Evolutionary conservation across 2,329 filamentous ascomycete species (phyloP).

Genomic region (Neonectria punicea): DNA sequence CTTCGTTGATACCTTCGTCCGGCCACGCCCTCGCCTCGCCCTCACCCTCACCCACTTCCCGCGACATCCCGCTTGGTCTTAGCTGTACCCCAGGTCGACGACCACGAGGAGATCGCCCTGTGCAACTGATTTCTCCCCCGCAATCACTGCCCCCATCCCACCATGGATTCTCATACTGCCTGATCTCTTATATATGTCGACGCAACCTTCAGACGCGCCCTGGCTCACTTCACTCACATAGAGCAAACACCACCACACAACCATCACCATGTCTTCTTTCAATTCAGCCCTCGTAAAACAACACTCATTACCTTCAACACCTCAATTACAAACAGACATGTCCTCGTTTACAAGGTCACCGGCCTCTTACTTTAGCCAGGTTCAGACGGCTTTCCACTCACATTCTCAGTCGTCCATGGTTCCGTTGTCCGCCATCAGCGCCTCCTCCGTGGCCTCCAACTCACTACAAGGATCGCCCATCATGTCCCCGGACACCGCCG

Average conservation of each 20-base stretch:
- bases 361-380: conserved; percentile 57
- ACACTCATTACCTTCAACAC: conserved; percentile 30
- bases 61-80: conserved; percentile 30
- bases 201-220: conserved; percentile 46
- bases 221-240: conserved; percentile 37
- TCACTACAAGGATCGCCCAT: conserved; percentile 66
- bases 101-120: conserved; percentile 41
- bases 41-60: conserved; percentile 10
- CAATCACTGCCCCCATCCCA: conserved; percentile 45
- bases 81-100: conserved; percentile 40
- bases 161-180: conserved; percentile 49
- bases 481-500: conserved; percentile 64
- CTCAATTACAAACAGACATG: conserved; percentile 52
- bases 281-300: conserved; percentile 40
- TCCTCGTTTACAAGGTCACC: conserved; percentile 54
- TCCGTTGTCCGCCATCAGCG: conserved; percentile 65
- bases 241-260: conserved; percentile 36
- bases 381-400: conserved; percentile 58
- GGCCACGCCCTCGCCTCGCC: conserved; percentile 28
- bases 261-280: conserved; percentile 39
- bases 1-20: conserved; percentile 40
- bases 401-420: conserved; percentile 52
- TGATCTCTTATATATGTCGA: conserved; percentile 52
- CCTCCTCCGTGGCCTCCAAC: conserved; percentile 65
- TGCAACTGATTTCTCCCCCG: conserved; percentile 39